Percentiles rank a stretch among this genome's conserved stretches.
Conservation (phyloP, 257 asterid genomes). For the Scutellaria minor region DNA sequence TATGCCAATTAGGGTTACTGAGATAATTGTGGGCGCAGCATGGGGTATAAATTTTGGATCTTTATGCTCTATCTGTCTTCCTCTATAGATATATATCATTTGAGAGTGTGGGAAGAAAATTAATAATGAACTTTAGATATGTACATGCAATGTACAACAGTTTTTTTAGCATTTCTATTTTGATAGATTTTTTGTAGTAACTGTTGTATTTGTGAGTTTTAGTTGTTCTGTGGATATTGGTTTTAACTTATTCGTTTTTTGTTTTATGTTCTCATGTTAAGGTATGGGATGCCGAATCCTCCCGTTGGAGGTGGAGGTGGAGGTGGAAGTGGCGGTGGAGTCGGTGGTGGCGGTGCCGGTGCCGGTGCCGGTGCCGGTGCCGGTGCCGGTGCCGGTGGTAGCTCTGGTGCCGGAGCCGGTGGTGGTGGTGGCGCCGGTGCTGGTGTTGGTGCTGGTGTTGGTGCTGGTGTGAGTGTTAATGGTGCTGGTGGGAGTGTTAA, state of each 20-base stretch:
- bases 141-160: slow-evolving; percentile 13
- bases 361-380: slow-evolving; percentile 21
- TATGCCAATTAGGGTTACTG: slow-evolving; percentile 26
- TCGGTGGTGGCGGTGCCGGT: slow-evolving; percentile 12
- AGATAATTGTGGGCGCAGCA: slow-evolving; percentile 25
- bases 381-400: slow-evolving; percentile 25
- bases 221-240: slow-evolving; percentile 22
- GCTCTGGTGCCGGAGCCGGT: neutral
- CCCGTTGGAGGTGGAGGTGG: slow-evolving; percentile 30
- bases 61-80: slow-evolving; percentile 31
- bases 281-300: slow-evolving; percentile 46
- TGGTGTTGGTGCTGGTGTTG: slow-evolving; percentile 23
- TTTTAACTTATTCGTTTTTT: slow-evolving; percentile 17
- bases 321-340: slow-evolving; percentile 21
- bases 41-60: slow-evolving; percentile 37
- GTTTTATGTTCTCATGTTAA: slow-evolving; percentile 26
- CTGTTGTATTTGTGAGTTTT: neutral
- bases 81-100: neutral
- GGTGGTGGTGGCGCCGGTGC: slow-evolving; percentile 20
- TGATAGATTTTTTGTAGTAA: neutral
- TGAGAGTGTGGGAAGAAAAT: neutral
- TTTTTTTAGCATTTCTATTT: neutral
- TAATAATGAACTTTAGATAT: slow-evolving; percentile 17
- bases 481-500: slow-evolving; percentile 35
- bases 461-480: slow-evolving; percentile 30